phyloP scores from a whole-genome alignment of 768 basidiomycete species.

The Mycena pura region DNA sequence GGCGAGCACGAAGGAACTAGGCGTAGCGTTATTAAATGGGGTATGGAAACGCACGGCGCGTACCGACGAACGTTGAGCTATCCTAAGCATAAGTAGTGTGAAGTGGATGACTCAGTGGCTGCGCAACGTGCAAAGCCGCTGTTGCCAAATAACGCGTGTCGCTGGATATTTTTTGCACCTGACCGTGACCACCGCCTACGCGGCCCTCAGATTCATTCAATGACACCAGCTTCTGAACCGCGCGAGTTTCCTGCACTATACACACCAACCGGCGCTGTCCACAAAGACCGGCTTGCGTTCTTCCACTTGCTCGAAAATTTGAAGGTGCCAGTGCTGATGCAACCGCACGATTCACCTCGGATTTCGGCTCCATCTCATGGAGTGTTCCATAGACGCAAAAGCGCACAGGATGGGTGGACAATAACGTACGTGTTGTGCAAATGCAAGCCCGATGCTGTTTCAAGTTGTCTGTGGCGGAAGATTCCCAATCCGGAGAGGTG shows the following conservation, averaged over 20 bases:
- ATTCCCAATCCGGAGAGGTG: constrained; percentile 87
- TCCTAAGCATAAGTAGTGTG: constrained; percentile 21
- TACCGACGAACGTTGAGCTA: constrained; percentile 18
- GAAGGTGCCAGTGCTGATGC: constrained; percentile 72
- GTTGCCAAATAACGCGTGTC: not conserved
- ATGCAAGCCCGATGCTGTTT: not conserved
- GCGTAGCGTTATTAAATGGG: no score
- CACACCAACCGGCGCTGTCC: constrained; percentile 53
- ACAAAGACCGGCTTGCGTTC: constrained; percentile 82
- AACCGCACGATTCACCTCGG: not conserved
- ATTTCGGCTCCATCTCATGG: not conserved
- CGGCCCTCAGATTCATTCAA: not conserved
- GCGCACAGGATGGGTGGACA: constrained; percentile 92
- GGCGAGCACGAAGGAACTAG: no score
- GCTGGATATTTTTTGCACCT: constrained; percentile 7
- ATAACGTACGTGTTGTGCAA: constrained; percentile 57
- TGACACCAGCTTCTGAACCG: constrained; percentile 17
- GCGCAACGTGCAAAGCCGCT: no score
- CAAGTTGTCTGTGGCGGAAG: constrained; percentile 45
- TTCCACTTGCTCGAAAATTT: constrained; percentile 88
- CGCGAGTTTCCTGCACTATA: constrained; percentile 71
- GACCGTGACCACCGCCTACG: constrained; percentile 6
- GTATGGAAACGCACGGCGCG: no score
- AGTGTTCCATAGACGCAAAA: constrained; percentile 76
- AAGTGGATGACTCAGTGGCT: not conserved